phyloP scores from a whole-genome alignment of 108 stramenopile species.

The Cyclostephanos invisitatus region DNA sequence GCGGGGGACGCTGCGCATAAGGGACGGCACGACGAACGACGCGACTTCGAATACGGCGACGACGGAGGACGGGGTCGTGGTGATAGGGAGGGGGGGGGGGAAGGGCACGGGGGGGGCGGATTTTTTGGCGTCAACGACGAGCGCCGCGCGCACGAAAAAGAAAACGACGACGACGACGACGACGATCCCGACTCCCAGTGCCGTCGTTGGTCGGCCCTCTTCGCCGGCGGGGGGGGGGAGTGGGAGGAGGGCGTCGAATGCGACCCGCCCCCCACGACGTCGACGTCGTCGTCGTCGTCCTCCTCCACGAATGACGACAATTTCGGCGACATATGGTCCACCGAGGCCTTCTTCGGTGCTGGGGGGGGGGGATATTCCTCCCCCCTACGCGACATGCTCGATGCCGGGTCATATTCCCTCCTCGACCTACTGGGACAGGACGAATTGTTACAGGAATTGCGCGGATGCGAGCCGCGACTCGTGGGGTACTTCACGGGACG shows the following conservation, averaged over 20 bases:
- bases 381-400: constrained; percentile 89
- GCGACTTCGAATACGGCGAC: not conserved
- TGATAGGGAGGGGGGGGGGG: not conserved
- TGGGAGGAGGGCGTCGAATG: not conserved
- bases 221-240: not conserved
- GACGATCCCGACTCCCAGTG: not conserved
- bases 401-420: constrained; percentile 68
- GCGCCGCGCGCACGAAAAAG: too few species aligned
- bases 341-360: constrained; percentile 50
- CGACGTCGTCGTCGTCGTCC: not conserved
- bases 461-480: constrained; percentile 74
- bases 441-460: constrained; percentile 93
- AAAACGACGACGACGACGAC: not conserved
- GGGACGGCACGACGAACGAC: not conserved
- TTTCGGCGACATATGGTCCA: constrained; percentile 81
- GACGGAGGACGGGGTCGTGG: not conserved
- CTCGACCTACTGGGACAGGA: constrained; percentile 89
- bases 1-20: not conserved
- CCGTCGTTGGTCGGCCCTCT: not conserved
- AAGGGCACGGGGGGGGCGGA: not conserved
- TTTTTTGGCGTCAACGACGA: not conserved
- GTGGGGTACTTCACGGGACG: constrained; percentile 72
- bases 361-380: constrained; percentile 20
- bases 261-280: not conserved
- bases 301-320: not conserved